A percentile compares a stretch with the other conserved stretches of the same genome.
phyloP scores from a whole-genome alignment of 2,329 filamentous ascomycete genomes.

The Macrophomina phaseolina region DNA sequence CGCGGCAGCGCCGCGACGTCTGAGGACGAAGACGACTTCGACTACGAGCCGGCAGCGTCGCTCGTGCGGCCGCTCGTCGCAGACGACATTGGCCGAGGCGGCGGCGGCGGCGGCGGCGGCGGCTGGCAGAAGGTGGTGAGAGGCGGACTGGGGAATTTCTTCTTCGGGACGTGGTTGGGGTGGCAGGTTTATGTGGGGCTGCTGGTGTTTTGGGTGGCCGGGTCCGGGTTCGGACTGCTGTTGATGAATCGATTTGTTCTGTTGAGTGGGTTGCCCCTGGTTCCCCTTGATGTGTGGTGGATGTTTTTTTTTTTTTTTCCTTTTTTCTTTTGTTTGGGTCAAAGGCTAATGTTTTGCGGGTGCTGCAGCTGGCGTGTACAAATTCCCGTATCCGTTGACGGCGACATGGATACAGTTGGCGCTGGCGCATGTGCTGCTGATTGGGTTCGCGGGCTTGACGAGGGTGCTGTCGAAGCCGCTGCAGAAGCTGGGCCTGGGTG shows the following conservation, averaged over 20 bases:
- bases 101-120: slow-evolving; percentile 30
- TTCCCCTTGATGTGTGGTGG: too few species aligned
- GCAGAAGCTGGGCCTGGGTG: slow-evolving; percentile 49
- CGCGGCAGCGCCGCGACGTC: slow-evolving; percentile 52
- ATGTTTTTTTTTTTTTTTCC: too few species aligned
- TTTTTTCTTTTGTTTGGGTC: neutral
- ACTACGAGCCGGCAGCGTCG: slow-evolving; percentile 42
- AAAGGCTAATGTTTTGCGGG: neutral
- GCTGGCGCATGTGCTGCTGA: slow-evolving; percentile 56
- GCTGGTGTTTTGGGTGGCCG: slow-evolving; percentile 56
- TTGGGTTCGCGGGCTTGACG: slow-evolving; percentile 55
- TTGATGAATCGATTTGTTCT: slow-evolving; percentile 60
- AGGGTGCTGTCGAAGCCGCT: slow-evolving; percentile 52
- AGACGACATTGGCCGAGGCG: slow-evolving; percentile 39
- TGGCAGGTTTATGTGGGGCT: slow-evolving; percentile 57
- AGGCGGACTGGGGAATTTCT: slow-evolving; percentile 55
- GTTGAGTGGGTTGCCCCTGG: slow-evolving; percentile 43
- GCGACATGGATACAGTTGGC: slow-evolving; percentile 58
- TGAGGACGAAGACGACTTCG: slow-evolving; percentile 53
- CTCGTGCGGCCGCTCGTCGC: slow-evolving; percentile 46
- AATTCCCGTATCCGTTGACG: slow-evolving; percentile 60
- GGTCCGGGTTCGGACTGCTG: slow-evolving; percentile 53
- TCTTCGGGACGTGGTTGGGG: slow-evolving; percentile 54
- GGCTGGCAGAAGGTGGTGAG: slow-evolving; percentile 42
- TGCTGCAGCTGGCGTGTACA: slow-evolving; percentile 51